Conservation (phyloP, 2,329 filamentous ascomycete species). For the Colletotrichum graminicola region DNA sequence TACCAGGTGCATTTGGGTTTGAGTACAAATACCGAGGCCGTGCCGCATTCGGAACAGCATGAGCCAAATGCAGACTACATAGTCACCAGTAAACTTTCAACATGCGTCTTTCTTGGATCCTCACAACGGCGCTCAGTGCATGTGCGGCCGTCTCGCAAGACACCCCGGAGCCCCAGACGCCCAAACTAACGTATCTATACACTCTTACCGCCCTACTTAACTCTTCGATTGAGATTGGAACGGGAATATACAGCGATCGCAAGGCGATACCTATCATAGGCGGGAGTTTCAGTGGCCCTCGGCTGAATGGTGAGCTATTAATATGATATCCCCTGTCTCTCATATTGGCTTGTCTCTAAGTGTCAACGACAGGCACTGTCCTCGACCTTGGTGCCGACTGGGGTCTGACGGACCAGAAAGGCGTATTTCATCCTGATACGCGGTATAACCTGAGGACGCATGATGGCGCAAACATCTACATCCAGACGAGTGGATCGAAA, state of each 20-base stretch:
- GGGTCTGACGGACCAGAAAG: slow-evolving; percentile 52
- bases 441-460: slow-evolving; percentile 54
- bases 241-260: not conserved
- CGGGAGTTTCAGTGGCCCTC: slow-evolving; percentile 53
- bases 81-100: not conserved
- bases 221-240: not conserved
- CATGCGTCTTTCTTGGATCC: slow-evolving; percentile 3
- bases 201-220: not conserved
- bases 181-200: slow-evolving; percentile 6
- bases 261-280: slow-evolving; percentile 51
- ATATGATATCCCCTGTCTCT: not conserved
- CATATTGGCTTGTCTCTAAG: not conserved
- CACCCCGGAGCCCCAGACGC: not conserved
- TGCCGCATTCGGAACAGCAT: not conserved
- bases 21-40: slow-evolving; percentile 2
- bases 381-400: slow-evolving; percentile 50
- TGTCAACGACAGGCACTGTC: not conserved
- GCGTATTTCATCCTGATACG: slow-evolving; percentile 54
- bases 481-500: slow-evolving; percentile 52
- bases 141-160: not conserved
- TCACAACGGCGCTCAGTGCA: not conserved
- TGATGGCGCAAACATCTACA: slow-evolving; percentile 54
- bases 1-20: not conserved
- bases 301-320: slow-evolving; percentile 41
- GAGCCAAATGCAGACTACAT: no score